A percentile compares a stretch with the other conserved stretches of the same genome.
Conservation (phyloP, 2,329 filamentous ascomycete species). For the Fusarium irregulare region DNA sequence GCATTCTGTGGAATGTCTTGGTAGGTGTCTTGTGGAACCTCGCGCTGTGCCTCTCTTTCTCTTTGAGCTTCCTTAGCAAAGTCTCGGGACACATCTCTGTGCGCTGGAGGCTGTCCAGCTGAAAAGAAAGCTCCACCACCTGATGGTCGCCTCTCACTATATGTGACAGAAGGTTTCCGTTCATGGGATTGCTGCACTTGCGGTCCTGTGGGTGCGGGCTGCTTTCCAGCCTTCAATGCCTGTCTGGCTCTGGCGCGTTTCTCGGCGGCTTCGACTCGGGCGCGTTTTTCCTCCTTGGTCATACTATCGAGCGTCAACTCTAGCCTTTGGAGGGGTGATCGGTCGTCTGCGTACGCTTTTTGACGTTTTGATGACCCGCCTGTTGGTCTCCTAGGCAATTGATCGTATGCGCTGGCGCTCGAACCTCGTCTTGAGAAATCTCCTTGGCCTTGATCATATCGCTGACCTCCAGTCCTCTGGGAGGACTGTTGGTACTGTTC, state of each 20-base stretch:
- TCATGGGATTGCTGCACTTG: conserved; percentile 40
- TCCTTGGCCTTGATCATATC: conserved; percentile 32
- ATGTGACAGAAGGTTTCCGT: conserved; percentile 37
- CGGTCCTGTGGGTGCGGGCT: conserved; percentile 33
- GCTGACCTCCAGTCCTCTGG: conserved; percentile 35
- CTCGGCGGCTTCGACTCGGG: conserved; percentile 85
- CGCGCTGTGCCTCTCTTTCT: conserved; percentile 26
- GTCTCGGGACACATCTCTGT: conserved; percentile 31
- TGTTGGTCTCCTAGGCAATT: conserved; percentile 53
- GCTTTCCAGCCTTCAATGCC: conserved; percentile 52
- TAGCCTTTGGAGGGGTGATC: conserved; percentile 92
- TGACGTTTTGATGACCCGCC: conserved; percentile 57
- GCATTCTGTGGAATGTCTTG: conserved; percentile 25
- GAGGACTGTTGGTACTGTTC: conserved; percentile 43
- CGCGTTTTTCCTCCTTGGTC: conserved; percentile 94
- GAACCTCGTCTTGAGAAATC: conserved; percentile 43
- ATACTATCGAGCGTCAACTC: conserved; percentile 92
- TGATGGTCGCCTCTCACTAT: conserved; percentile 34
- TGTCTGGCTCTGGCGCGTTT: conserved; percentile 73
- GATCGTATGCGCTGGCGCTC: conserved; percentile 35
- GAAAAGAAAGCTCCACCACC: conserved; percentile 25
- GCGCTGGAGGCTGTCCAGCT: conserved; percentile 22
- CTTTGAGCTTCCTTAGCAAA: conserved; percentile 18
- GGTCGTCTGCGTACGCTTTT: conserved; percentile 78
- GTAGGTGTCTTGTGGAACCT: conserved; percentile 17